Base-by-base conservation (phyloP, 805 yeast genomes). In the Wickerhamiella kurtzmanii region DNA sequence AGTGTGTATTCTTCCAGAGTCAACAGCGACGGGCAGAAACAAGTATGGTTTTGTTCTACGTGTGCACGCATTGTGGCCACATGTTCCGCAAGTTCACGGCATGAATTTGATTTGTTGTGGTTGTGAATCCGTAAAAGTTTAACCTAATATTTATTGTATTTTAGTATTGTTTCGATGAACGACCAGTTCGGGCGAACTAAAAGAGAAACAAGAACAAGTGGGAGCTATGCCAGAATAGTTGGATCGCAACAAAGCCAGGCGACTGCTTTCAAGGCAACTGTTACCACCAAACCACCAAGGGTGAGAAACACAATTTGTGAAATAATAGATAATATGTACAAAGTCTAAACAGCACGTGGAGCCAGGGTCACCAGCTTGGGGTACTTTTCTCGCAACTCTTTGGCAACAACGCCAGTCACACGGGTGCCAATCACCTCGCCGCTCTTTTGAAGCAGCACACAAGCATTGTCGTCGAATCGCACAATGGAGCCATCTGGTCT, bases 1-100 rank as follows among this genome's bases (percentile, higher is more conserved):
- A 88, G 56, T 85, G 95, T 65, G 98, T 92, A 37, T 92, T 92
- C 63, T 92, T 92, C 74, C 98, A 92, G 66, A 79, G 92, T 21
- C 99, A 92, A 64, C 96, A 92, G 66, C 77, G 88, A 59, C 75
- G 96, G 48, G 87, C 85, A 44, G 98, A 92, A 62, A 92, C 99
- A 1, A 80, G 89, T 49, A 92, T 92, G 99, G 61, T 62, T 44
- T 72, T 87, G 65, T 88, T 88, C 62, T 92, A 85, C 64, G 98
- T 92, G 46, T 89, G 98, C 64, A 66, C 83, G 56, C 74, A 79
- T 46, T 89, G 98, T 64, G 82, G 84, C 53, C 78, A 82, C 60
- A 86, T 82, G 44, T 60, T 82, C 76, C 49, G 60, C 18, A 50
- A 53, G 18, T 25, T 25, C 32, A 25, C n/a, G 22, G 20, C 41